Evolutionary conservation across 2,329 filamentous ascomycete genomes (phyloP), one percentile per base, ranked within the genome.

Genomic region (Geoglossum cookeanum): DNA sequence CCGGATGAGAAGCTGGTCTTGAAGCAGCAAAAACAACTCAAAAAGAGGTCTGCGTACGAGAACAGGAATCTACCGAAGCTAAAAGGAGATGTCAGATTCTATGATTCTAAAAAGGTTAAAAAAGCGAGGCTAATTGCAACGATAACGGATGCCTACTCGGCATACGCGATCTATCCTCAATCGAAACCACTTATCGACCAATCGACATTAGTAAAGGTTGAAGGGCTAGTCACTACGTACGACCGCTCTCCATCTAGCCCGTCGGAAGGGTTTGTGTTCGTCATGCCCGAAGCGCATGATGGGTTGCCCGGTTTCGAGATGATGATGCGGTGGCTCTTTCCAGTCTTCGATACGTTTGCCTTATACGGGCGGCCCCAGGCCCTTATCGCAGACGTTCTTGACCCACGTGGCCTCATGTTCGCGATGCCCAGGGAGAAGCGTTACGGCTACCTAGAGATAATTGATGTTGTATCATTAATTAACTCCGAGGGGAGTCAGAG

Each of bases 251-350:
- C 0, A 79, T 81, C 87, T 29, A 83, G 84, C 0, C 81, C 81
- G 1, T 85, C 85, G 0, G 92, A 98, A 67, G 92, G 92, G 0
- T 96, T 96, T 64, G 87, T 98, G 3, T 98, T 98, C 66, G 83
- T 97, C 63, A 96, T 98, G 90, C 92, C 92, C 3, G 92, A 98
- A 68, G 80, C 85, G 1, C 88, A 87, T 65, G 84, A 91, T n/a
- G 90, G 88, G 17, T 85, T 98, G 11, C 86, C 81, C 57, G 92
- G 92, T 0, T 95, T 97, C 63, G 92, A 97, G 69, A 96, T 94
- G 76, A 84, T 98, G 76, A 75, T 98, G 37, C 81, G 88, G 51
- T 96, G 87, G 72, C 75, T 98, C 11, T 94, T 98, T 67, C 92
- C 92, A 0, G 87, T 89, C 0, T 98, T 87, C 75, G 92, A 98